Evolutionary conservation across 2,329 filamentous ascomycete species (phyloP), one percentile per base, ranked within the genome.

Genomic region (Fusarium fracticaudum): DNA sequence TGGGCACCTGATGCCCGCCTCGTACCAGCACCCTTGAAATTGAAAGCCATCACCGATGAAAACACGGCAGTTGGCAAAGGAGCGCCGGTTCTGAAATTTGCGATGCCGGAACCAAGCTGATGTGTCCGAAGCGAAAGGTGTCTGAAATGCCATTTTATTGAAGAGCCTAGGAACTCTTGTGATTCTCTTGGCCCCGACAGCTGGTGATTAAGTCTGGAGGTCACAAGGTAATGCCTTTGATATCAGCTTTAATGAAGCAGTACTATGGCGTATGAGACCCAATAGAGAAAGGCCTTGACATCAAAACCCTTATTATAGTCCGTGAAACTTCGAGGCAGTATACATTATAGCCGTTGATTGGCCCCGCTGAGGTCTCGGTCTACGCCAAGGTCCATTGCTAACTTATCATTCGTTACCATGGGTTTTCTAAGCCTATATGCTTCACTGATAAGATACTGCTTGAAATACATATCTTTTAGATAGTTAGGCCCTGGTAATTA

Each of bases 141-240:
- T 37, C 18, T 37, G 9, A 8, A 35, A 18, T 11, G 12, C n/a
- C 5, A 10, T 8, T 12, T 15, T 37, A 2, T 1, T 22, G 2
- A 26, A 26, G 1, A 1, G 17, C 7, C 2, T 8, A 12, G 3
- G 33, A 37, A 1, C 2, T 26, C 1, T 3, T 26, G 15, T 1
- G 6, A 26, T 1, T 6, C 9, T 24, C 1, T 37, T 37, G 6
- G 8, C 13, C 13, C 50, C 9, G 8, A 26, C 6, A 37, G 17
- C 18, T 7, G 6, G 3, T 26, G 12, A 8, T 53, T 3, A 20
- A 20, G 17, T 37, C 13, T 20, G 4, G 9, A 37, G 6, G 0
- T 37, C 7, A 18, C 50, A 20, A 7, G 13, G 14, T 6, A 6
- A 26, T 53, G 17, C 11, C 6, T 35, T 11, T 37, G 1, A 20